These are phyloP conservation scores for Talaromyces atroroseus DNA, from an alignment of 2,329 filamentous ascomycete genomes.

Conservation along the genomic window DNA sequence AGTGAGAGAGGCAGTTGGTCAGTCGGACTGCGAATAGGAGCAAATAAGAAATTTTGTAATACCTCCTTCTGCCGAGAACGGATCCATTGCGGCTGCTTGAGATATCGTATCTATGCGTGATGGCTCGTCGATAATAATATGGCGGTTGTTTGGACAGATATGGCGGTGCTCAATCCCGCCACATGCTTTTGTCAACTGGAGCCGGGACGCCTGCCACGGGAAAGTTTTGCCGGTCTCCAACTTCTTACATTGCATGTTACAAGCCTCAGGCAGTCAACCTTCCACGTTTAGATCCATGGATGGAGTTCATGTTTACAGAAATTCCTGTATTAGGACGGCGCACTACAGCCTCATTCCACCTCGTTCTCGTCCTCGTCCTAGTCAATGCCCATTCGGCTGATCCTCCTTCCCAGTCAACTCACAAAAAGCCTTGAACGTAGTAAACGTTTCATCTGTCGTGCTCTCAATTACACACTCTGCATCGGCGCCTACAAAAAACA, in stretches of 20 bases:
- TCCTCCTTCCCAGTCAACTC: constrained; percentile 59
- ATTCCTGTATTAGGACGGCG: background rate
- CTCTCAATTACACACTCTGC: constrained; percentile 77
- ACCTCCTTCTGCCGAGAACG: constrained; percentile 61
- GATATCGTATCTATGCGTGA: constrained; percentile 1
- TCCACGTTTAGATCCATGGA: background rate
- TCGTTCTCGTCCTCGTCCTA: background rate
- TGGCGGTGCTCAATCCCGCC: background rate
- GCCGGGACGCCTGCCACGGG: background rate
- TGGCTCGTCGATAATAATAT: background rate
- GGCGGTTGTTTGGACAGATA: background rate
- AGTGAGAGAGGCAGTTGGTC: constrained; percentile 2
- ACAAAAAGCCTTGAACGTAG: constrained; percentile 90
- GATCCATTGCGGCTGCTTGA: constrained; percentile 46
- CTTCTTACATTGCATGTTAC: background rate
- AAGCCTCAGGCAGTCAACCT: background rate
- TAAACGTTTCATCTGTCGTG: constrained; percentile 57
- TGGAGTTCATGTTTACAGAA: background rate
- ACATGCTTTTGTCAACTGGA: background rate
- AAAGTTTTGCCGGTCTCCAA: constrained; percentile 4
- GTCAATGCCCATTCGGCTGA: constrained; percentile 30
- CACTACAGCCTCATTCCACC: background rate
- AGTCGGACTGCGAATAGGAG: background rate
- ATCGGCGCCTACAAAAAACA: constrained; percentile 82
- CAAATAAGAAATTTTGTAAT: constrained; percentile 17